These are phyloP conservation scores for Sporothrix sp. DNA, from an alignment of 2,329 filamentous ascomycete genomes.

Conservation along the genomic window DNA sequence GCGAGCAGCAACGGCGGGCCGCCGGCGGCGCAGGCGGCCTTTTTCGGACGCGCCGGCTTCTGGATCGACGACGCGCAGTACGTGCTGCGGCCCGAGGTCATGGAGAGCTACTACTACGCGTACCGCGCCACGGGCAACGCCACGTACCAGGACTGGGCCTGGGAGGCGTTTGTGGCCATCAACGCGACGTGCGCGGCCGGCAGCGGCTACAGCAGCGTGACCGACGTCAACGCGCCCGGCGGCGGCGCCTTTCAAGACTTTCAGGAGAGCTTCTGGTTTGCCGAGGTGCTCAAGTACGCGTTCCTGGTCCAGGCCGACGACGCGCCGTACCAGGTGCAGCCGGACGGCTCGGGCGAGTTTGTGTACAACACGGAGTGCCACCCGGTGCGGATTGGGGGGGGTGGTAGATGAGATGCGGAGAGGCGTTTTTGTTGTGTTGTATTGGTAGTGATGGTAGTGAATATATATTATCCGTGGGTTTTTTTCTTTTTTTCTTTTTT, in stretches of 20 bases:
- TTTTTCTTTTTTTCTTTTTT: not conserved
- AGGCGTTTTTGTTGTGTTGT: too few relatives aligned
- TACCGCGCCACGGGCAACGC: conserved; percentile 66
- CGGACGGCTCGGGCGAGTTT: conserved; percentile 35
- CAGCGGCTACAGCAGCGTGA: conserved; percentile 57
- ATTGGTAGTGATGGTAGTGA: not conserved
- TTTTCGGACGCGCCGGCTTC: conserved; percentile 61
- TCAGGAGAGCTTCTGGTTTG: conserved; percentile 83
- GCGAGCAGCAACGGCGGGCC: conserved; percentile 31
- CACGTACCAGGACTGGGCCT: conserved; percentile 76
- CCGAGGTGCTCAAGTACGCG: conserved; percentile 77
- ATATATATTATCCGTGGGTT: not conserved
- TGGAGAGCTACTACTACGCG: conserved; percentile 81
- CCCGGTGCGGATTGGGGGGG: conserved; percentile 20
- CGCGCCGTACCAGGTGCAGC: conserved; percentile 40
- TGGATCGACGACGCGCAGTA: conserved; percentile 56
- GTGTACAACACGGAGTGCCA: conserved; percentile 44
- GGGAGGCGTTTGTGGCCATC: conserved; percentile 65
- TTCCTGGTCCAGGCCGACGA: conserved; percentile 62
- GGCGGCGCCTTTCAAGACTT: conserved; percentile 58
- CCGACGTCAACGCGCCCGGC: conserved; percentile 51
- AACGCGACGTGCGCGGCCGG: conserved; percentile 52
- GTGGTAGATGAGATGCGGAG: too few relatives aligned
- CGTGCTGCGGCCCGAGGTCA: conserved; percentile 66
- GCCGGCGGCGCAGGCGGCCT: conserved; percentile 39